phyloP scores from a whole-genome alignment of 2,329 filamentous ascomycete species.

The Curvularia lunata region DNA sequence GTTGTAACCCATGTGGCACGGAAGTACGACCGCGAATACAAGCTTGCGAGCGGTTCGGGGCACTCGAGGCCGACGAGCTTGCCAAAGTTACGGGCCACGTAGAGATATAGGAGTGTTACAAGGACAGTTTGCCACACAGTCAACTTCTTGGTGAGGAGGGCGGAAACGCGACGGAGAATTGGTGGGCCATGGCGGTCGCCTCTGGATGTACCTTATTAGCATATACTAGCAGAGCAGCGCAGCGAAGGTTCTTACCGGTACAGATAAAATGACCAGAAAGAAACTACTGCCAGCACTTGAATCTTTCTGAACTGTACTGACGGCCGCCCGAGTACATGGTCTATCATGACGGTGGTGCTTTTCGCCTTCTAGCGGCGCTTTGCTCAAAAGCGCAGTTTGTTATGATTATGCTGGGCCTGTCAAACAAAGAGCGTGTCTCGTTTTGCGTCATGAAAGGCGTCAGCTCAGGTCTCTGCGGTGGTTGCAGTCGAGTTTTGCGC shows the following conservation, averaged over 20 bases:
- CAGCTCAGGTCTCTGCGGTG: slow-evolving; percentile 5
- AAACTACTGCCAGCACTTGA: slow-evolving; percentile 88
- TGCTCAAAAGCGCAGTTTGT: slow-evolving; percentile 1
- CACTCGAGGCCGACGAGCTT: slow-evolving; percentile 89
- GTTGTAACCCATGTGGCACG: slow-evolving; percentile 97
- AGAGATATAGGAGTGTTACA: slow-evolving; percentile 87
- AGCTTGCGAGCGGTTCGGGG: slow-evolving; percentile 90
- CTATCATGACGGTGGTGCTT: slow-evolving; percentile 51
- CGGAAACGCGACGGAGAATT: slow-evolving; percentile 71
- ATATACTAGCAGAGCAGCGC: not conserved
- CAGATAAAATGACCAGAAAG: slow-evolving; percentile 89
- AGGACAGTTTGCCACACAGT: slow-evolving; percentile 91
- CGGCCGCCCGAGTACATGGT: slow-evolving; percentile 90
- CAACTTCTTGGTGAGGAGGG: slow-evolving; percentile 70
- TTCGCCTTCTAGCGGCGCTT: not conserved
- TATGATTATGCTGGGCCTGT: slow-evolving; percentile 5
- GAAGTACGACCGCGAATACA: slow-evolving; percentile 92
- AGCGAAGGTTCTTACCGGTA: slow-evolving; percentile 62
- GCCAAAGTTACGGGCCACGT: slow-evolving; percentile 89
- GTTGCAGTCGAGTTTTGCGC: slow-evolving; percentile 3
- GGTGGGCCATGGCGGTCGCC: slow-evolving; percentile 91
- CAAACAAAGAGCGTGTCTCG: not conserved
- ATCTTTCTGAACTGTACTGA: slow-evolving; percentile 90
- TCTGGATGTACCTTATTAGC: slow-evolving; percentile 55
- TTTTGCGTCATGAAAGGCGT: slow-evolving; percentile 27